Evolutionary conservation across 108 stramenopile species (phyloP).

Genomic region (Mediolabrus comicus): DNA sequence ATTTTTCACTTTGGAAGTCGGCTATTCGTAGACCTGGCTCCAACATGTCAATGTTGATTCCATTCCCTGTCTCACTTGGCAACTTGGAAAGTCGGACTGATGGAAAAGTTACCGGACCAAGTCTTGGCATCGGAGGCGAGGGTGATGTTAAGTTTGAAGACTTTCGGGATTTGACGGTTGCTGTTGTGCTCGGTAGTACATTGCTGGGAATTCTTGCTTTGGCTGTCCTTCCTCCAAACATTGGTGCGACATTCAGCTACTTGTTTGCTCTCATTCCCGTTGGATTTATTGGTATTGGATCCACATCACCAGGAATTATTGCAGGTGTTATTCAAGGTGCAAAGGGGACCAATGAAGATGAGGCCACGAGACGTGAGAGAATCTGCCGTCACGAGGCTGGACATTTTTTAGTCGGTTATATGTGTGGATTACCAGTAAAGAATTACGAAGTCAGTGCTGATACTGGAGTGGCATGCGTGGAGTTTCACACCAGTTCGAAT

Average conservation of each 20-base stretch:
- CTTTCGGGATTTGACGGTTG: slow-evolving; percentile 78
- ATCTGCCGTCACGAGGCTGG: slow-evolving; percentile 83
- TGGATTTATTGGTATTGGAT: slow-evolving; percentile 72
- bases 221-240: slow-evolving; percentile 73
- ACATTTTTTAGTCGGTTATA: slow-evolving; percentile 82
- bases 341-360: slow-evolving; percentile 50
- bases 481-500: slow-evolving; percentile 55
- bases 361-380: slow-evolving; percentile 41
- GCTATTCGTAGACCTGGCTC: slow-evolving; percentile 42
- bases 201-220: slow-evolving; percentile 57
- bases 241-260: slow-evolving; percentile 80
- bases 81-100: slow-evolving; percentile 60
- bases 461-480: slow-evolving; percentile 70
- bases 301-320: slow-evolving; percentile 71
- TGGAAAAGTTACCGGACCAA: slow-evolving; percentile 54
- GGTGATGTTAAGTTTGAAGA: slow-evolving; percentile 81
- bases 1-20: slow-evolving; percentile 58
- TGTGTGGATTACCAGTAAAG: slow-evolving; percentile 80
- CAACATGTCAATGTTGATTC: slow-evolving; percentile 24
- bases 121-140: slow-evolving; percentile 62
- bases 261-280: slow-evolving; percentile 83
- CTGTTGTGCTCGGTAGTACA: slow-evolving; percentile 55
- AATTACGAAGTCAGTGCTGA: slow-evolving; percentile 50
- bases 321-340: slow-evolving; percentile 54
- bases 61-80: slow-evolving; percentile 67